Percentiles rank a stretch among this genome's conserved stretches.
phyloP scores from a whole-genome alignment of 163 green algal genomes.

The Volvox carteri region DNA sequence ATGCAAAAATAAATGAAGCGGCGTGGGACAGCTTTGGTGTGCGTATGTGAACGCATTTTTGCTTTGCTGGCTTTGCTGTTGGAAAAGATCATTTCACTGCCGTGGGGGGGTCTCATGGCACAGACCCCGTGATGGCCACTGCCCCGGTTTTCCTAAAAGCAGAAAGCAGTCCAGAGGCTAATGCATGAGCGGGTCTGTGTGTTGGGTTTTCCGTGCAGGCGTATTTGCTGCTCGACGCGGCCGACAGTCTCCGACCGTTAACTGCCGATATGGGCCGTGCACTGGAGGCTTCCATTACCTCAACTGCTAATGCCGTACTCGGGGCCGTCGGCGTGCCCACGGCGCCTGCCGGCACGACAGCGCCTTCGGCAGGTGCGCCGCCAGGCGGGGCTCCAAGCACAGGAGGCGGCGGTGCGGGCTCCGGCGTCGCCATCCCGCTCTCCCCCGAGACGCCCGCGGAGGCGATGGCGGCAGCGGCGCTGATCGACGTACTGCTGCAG shows the following conservation, averaged over 20 bases:
- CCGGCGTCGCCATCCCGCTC: slow-evolving; percentile 30
- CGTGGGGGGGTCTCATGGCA: no score
- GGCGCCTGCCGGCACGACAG: neutral
- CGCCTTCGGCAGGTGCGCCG: neutral
- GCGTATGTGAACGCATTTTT: no score
- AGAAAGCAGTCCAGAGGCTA: no score
- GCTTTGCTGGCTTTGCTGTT: no score
- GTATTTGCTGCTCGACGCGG: slow-evolving; percentile 63
- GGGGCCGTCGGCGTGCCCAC: neutral
- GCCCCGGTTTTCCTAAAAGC: no score
- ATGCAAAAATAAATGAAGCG: no score
- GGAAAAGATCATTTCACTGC: no score
- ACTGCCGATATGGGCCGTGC: slow-evolving; percentile 60
- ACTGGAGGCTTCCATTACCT: slow-evolving; percentile 41
- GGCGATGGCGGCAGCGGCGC: slow-evolving; percentile 65
- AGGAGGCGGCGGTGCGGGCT: neutral
- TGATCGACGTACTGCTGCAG: slow-evolving; percentile 79
- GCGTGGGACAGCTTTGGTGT: no score
- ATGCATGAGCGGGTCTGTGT: no score
- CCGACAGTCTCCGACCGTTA: slow-evolving; percentile 58
- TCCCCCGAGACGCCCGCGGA: slow-evolving; percentile 43
- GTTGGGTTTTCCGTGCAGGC: slow-evolving; percentile 32
- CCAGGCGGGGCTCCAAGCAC: neutral
- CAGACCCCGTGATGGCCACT: no score
- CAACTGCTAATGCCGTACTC: slow-evolving; percentile 17